These are phyloP conservation scores for Bipolaris bicolor DNA, from an alignment of 2,329 filamentous ascomycete species.

Conservation along the genomic window DNA sequence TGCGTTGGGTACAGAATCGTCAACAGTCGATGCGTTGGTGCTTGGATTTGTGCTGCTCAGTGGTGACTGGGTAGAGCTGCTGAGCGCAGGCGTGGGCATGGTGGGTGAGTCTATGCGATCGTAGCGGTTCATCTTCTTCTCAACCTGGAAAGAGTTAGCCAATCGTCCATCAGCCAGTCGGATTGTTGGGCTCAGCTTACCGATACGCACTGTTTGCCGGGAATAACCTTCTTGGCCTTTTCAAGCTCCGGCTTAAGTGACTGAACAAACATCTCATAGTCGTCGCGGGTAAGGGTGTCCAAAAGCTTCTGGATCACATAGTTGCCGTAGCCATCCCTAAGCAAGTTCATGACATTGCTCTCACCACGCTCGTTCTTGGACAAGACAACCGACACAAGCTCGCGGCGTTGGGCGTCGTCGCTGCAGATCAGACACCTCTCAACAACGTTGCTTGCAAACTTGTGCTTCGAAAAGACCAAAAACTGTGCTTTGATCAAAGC, in stretches of 20 bases:
- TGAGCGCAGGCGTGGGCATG: slow-evolving; percentile 65
- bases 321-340: slow-evolving; percentile 92
- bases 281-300: slow-evolving; percentile 50
- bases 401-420: slow-evolving; percentile 69
- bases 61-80: slow-evolving; percentile 72
- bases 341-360: slow-evolving; percentile 74
- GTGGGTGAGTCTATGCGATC: slow-evolving; percentile 41
- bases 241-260: slow-evolving; percentile 53
- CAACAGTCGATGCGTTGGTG: slow-evolving; percentile 63
- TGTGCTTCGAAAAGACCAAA: slow-evolving; percentile 84
- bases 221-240: slow-evolving; percentile 51
- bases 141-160: slow-evolving; percentile 41
- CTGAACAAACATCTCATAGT: slow-evolving; percentile 52
- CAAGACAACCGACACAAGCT: slow-evolving; percentile 62
- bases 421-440: slow-evolving; percentile 86
- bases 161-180: not conserved
- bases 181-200: slow-evolving; percentile 30
- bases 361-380: slow-evolving; percentile 67
- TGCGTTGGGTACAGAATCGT: slow-evolving; percentile 48
- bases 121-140: slow-evolving; percentile 57
- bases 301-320: slow-evolving; percentile 95
- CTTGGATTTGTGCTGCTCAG: slow-evolving; percentile 71
- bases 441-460: slow-evolving; percentile 96
- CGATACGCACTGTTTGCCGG: slow-evolving; percentile 53
- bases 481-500: slow-evolving; percentile 73